These are phyloP conservation scores for Saccharomyces pastorianus DNA, from an alignment of 1,139 yeast genomes.

Conservation along the genomic window DNA sequence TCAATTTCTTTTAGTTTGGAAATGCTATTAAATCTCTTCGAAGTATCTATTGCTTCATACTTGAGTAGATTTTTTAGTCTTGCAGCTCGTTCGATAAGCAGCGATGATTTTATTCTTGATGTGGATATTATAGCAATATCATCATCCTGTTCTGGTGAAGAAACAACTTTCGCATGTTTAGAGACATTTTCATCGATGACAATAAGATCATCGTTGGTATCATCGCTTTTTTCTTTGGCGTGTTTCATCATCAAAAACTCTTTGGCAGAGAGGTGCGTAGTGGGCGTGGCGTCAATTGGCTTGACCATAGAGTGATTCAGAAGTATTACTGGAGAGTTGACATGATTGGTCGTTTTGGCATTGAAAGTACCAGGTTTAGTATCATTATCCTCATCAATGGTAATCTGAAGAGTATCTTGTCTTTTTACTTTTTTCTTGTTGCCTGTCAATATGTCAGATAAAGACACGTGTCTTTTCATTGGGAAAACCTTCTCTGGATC, in stretches of 20 bases:
- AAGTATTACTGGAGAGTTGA: not conserved
- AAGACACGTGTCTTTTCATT: slow-evolving; percentile 4
- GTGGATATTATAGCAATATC: not conserved
- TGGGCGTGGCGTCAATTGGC: not conserved
- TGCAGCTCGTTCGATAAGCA: not conserved
- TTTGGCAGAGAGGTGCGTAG: not conserved
- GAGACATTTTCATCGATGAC: not conserved
- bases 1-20: slow-evolving; percentile 13
- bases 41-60: not conserved
- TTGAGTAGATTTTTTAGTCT: not conserved
- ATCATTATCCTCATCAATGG: not conserved
- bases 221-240: not conserved
- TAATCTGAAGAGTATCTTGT: not conserved
- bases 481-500: not conserved
- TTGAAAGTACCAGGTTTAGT: not conserved
- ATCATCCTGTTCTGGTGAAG: not conserved
- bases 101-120: not conserved
- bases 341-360: not conserved
- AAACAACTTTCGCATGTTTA: not conserved
- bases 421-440: not conserved
- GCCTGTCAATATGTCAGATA: slow-evolving; percentile 4
- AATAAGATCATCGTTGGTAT: not conserved
- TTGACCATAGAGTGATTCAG: not conserved
- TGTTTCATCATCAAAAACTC: not conserved
- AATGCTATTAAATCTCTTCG: slow-evolving; percentile 11